Evolutionary conservation across 2,329 filamentous ascomycete genomes (phyloP).

Genomic region (Byssothecium circinans): DNA sequence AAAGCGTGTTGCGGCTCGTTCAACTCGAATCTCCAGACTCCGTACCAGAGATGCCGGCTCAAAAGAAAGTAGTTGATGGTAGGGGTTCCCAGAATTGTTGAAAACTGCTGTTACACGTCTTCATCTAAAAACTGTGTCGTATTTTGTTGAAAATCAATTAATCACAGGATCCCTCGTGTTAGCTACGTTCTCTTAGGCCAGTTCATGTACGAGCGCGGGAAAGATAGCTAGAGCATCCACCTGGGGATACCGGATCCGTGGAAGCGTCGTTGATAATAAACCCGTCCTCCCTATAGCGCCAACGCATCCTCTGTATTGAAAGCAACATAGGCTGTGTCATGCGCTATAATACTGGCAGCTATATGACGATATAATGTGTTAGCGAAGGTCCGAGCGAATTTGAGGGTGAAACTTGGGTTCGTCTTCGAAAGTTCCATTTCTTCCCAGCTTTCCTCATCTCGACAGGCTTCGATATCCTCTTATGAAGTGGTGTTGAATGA

Average conservation of each 20-base stretch:
- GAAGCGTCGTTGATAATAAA: slow-evolving; percentile 2
- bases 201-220: background rate
- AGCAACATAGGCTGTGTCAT: slow-evolving; percentile 11
- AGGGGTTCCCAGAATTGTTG: no score
- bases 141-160: no score
- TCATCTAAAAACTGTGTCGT: no score
- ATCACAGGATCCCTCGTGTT: no score
- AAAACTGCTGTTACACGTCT: no score
- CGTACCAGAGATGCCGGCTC: no score
- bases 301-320: slow-evolving; percentile 10
- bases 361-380: slow-evolving; percentile 12
- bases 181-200: no score
- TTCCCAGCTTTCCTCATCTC: slow-evolving; percentile 1
- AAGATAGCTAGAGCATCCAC: background rate
- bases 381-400: slow-evolving; percentile 7
- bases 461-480: slow-evolving; percentile 12
- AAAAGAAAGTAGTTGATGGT: no score
- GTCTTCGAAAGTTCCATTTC: slow-evolving; percentile 8
- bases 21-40: background rate
- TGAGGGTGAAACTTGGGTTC: slow-evolving; percentile 3
- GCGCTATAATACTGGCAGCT: slow-evolving; percentile 19
- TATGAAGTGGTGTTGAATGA: slow-evolving; percentile 5
- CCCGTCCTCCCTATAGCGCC: slow-evolving; percentile 12
- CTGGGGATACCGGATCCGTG: slow-evolving; percentile 14
- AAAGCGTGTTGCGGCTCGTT: background rate